Base-by-base conservation (phyloP, 2,329 filamentous ascomycete species). In the Microdochium paspali region DNA sequence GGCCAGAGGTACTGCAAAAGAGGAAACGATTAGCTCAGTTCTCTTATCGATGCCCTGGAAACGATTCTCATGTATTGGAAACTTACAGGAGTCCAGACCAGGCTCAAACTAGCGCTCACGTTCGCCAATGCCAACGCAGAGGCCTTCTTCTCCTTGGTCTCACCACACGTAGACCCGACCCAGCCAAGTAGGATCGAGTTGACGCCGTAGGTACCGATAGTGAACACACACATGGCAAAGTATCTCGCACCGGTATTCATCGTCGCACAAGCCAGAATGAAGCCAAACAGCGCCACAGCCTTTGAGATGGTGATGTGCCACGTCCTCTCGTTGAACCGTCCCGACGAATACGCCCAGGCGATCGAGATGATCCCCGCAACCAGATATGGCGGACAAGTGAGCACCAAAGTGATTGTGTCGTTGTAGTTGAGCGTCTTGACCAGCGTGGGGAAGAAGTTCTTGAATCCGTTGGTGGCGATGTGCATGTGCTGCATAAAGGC, bases 401-500 rank as follows among this genome's bases (percentile, higher is more conserved):
- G 65, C 1, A 70, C 65, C 3, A 76, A 64, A 1, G 70, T 72
- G n/a, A 70, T 64, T 1, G 67, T 74, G 1, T 53, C 62, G 44
- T 56, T 61, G 54, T 70, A 72, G 0, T 66, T 66, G 1, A 74
- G 62, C 0, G 66, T 69, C 45, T 65, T 56, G 30, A 75, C 67
- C 12, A 71, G 65, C 3, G 56, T 58, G 4, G 57, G 59, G 10
- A 62, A 50, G 46, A 60, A 62, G 49, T 53, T 60, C 50, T 53
- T 55, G 39, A 60, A 62, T 5, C 54, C 51, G 32, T 57, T 58
- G 18, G 59, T 53, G 1, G 57, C 25, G 30, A 54, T 18, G 46
- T 73, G 68, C 55, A 72, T 65, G 51, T 74, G 72, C 47, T 71
- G 68, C 70, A 74, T 74, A 44, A 71, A 57, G 15, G 65, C 66